Evolutionary conservation across 371 early-diverging fungal species (phyloP), one percentile per base, ranked within the genome.

Genomic region (Mortierella sp.): DNA sequence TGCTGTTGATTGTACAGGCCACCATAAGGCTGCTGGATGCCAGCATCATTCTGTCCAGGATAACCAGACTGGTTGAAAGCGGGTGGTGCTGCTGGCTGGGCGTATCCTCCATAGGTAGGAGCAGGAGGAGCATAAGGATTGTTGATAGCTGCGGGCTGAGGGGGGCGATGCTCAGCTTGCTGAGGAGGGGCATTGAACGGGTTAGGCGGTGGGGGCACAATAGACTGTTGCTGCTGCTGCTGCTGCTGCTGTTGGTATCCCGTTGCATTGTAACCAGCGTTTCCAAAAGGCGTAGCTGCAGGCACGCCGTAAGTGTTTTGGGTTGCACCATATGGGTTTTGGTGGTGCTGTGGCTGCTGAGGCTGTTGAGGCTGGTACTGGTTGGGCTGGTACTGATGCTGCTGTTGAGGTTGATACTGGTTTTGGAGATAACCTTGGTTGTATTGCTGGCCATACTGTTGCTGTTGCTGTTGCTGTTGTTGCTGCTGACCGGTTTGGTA

Each of bases 1-100:
- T 75, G 68, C 43, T 64, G 77, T 69, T 72, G 68, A 66, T 71
- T 78, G 77, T 85, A 83, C 20, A 49, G 35, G 14, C 74, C 79
- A 11, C 68, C 58, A 70, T 72, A 73, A 28, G 83, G 61, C 16
- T 64, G 66, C 55, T 72, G 71, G 20, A 58, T 51, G 43, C 83
- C 71, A n/a, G 66, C 52, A 26, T 78, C 73, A 20, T 71, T 26
- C 26, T 78, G 79, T 8, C 75, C 75, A 30, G 65, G 70, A 52
- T 73, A 74, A 2, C 69, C 62, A 10, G 81, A 40, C 51, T 77
- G 80, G 22, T 68, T 72, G 22, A 77, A 75, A 6, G 81, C 62
- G 18, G 84, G 76, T 16, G 77, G 77, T 14, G 75, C 54, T 22
- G 83, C 55, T 30, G 80, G 70, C 45, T 80, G 73, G 20, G 62